Percentiles rank a stretch among this genome's conserved stretches.
Evolutionary conservation across 805 yeast genomes (phyloP).

Genomic region (Torulaspora gathmanii): DNA sequence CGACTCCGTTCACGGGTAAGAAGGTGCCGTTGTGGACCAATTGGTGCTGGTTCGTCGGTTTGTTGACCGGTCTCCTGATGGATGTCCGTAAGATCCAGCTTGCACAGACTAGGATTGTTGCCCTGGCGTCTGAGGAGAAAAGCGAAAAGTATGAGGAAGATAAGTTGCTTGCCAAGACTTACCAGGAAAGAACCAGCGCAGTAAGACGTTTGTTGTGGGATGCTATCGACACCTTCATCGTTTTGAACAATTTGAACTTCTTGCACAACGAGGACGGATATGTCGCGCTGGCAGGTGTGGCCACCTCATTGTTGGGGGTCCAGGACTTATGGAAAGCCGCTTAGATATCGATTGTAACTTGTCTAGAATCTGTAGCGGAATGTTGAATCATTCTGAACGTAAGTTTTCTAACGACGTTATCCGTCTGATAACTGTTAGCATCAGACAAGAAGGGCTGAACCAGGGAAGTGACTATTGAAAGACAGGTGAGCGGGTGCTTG

Average conservation of each 20-base stretch:
- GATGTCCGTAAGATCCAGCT: constrained; percentile 52
- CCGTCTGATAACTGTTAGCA: no score
- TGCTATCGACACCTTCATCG: constrained; percentile 67
- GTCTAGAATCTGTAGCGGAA: background rate
- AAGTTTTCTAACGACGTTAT: background rate
- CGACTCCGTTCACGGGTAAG: constrained; percentile 44
- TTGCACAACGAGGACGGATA: constrained; percentile 68
- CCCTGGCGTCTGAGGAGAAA: constrained; percentile 37
- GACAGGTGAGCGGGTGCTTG: background rate
- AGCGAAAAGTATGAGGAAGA: constrained; percentile 36
- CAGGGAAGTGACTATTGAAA: background rate
- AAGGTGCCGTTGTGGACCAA: constrained; percentile 54
- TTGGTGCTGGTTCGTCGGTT: constrained; percentile 73
- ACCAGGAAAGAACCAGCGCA: constrained; percentile 45
- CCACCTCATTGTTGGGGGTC: constrained; percentile 75
- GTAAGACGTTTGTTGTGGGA: constrained; percentile 71
- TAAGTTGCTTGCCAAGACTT: constrained; percentile 36
- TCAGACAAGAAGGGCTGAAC: background rate
- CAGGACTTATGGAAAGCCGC: constrained; percentile 63
- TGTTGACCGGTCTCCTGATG: constrained; percentile 57
- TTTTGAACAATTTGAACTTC: constrained; percentile 59
- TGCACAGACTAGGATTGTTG: constrained; percentile 37
- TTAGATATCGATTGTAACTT: background rate
- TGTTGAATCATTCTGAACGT: background rate
- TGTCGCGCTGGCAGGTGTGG: constrained; percentile 77